A percentile compares a stretch with the other conserved stretches of the same genome.
Conservation (phyloP, 176 grass and related monocot genomes). For the Aechmea fasciata region DNA sequence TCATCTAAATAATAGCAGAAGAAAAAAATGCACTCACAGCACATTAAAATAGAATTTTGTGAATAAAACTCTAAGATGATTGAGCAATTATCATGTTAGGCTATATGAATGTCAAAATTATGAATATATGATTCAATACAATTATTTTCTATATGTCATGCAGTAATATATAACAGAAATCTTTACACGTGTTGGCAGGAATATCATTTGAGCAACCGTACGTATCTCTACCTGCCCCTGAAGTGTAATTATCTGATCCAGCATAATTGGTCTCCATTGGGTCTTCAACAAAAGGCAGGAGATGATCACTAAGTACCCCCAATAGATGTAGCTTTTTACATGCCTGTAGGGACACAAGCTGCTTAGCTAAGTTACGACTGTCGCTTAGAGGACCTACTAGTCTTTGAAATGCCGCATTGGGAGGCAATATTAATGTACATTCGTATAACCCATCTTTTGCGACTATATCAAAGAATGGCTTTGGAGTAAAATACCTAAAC, state of each 20-base stretch:
- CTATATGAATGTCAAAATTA: no score
- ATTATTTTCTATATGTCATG: background rate
- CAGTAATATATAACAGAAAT: background rate
- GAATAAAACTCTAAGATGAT: no score
- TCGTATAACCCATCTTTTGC: constrained; percentile 1
- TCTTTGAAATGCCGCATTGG: constrained; percentile 18
- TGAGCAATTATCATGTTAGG: no score
- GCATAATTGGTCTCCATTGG: background rate
- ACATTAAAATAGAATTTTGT: no score
- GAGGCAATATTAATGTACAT: constrained; percentile 7
- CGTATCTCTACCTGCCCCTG: constrained; percentile 3
- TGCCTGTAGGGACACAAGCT: constrained; percentile 11
- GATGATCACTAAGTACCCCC: constrained; percentile 3
- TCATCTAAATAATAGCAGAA: no score
- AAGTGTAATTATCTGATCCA: constrained; percentile 7
- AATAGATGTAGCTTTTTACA: constrained; percentile 14
- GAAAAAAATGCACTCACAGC: no score
- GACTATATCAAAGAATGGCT: constrained; percentile 2
- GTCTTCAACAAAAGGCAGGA: constrained; percentile 10
- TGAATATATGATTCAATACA: no score
- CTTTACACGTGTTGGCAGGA: background rate
- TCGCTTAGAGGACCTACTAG: constrained; percentile 3
- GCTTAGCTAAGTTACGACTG: constrained; percentile 6
- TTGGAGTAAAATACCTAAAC: constrained; percentile 10
- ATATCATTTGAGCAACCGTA: background rate